Base-by-base conservation (phyloP, 441 rosid species). In the Rhodomyrtus psidioides region DNA sequence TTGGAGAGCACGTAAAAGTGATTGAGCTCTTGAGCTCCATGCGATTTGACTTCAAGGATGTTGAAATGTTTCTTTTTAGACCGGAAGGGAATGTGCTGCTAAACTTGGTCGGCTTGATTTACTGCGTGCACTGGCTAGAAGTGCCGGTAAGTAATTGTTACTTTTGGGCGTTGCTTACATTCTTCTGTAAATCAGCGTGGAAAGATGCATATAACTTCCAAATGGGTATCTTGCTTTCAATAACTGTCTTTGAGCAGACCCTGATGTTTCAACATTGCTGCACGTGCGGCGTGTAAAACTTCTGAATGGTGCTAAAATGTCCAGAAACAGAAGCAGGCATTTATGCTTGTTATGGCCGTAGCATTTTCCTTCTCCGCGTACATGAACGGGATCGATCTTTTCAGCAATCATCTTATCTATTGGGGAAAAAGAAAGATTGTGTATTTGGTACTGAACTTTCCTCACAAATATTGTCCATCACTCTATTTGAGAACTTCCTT, bases 31-130 rank as follows among this genome's bases (percentile, higher is more conserved):
- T 96, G 90, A 82, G 83, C 14, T 88, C 90, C 15, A 87, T 86
- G 91, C 87, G 86, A 79, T 95, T n/a, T 46, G 91, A 93, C 12
- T 89, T 92, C 83, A 86, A 85, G 88, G 98, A 96, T 87, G 89
- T 94, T 2, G 92, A 93, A 85, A 84, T 94, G 87, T 90, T 93
- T 58, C 89, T 96, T 82, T 92, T 96, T 90, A 91, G 87, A 60
- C 93, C 94, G 5, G 89, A 90, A 54, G 81, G 91, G 86, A 92
- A 86, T 87, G 95, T 92, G 84, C 84, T 93, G 55, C 88, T 92
- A 46, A 95, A 94, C 91, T 87, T 95, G 87, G 88, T 94, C 84
- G 97, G 94, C 85, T 88, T 94, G 87, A 93, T 92, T 86, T 93
- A 91, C 93, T 94, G 95, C 90, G 84, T 95, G 51, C 51, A 49